phyloP scores from a whole-genome alignment of 371 early-diverging fungal species.

The Nematocida displodere region DNA sequence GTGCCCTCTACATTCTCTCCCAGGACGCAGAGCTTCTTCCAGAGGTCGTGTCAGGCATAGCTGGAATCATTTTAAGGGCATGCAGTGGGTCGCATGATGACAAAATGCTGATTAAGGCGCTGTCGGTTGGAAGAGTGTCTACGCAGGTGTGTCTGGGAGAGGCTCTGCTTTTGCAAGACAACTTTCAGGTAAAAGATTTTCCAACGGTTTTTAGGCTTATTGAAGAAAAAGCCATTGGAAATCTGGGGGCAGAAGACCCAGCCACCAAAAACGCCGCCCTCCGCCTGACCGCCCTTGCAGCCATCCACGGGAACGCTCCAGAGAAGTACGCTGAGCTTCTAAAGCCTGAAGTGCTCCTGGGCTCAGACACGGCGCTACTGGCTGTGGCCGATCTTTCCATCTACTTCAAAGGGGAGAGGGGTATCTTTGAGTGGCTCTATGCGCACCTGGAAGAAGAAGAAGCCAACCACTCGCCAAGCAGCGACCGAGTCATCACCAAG shows the following conservation, averaged over 20 bases:
- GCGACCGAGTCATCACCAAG: background rate
- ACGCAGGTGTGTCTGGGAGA: constrained; percentile 19
- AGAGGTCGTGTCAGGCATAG: constrained; percentile 10
- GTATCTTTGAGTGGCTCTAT: background rate
- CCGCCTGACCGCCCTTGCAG: background rate
- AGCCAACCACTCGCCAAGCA: background rate
- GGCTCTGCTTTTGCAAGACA: constrained; percentile 3
- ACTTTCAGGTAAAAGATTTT: background rate
- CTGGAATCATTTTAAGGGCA: constrained; percentile 22
- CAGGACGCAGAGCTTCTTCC: background rate
- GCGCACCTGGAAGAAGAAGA: background rate
- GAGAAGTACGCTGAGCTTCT: background rate
- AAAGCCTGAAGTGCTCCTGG: background rate
- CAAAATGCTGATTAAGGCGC: constrained; percentile 14
- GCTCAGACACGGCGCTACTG: background rate
- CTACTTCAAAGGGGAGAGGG: constrained; percentile 4
- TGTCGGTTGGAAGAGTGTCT: background rate
- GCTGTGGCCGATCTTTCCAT: constrained; percentile 23
- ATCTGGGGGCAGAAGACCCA: background rate
- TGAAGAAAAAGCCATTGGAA: background rate
- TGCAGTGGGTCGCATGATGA: background rate
- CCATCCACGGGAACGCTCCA: background rate
- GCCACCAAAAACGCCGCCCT: background rate
- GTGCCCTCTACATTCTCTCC: constrained; percentile 29
- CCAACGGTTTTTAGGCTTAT: background rate